Conservation (phyloP, 352 stramenopile genomes). For the Pythium sukuiense region DNA sequence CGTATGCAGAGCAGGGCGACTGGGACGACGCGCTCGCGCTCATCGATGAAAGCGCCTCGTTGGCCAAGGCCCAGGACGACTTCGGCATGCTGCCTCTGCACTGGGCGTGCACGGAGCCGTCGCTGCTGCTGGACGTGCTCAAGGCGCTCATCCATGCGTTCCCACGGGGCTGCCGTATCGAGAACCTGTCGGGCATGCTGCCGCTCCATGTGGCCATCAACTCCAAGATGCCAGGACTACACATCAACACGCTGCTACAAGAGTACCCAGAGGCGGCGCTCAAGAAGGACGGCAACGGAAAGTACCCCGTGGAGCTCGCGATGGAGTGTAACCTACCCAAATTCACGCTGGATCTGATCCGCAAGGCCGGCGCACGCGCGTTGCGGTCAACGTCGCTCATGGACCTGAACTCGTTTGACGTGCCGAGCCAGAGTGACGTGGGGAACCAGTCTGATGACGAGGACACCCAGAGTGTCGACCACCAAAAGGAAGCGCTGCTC, state of each 20-base stretch:
- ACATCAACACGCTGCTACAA: slow-evolving; percentile 58
- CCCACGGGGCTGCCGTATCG: slow-evolving; percentile 49
- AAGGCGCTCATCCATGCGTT: slow-evolving; percentile 50
- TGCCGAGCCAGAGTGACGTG: slow-evolving; percentile 16
- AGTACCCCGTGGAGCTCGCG: slow-evolving; percentile 65
- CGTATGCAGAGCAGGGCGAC: slow-evolving; percentile 64
- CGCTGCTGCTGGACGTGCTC: slow-evolving; percentile 47
- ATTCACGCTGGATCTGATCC: slow-evolving; percentile 71
- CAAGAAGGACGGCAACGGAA: slow-evolving; percentile 51
- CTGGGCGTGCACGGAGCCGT: slow-evolving; percentile 75
- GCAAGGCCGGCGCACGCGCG: slow-evolving; percentile 48
- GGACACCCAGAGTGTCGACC: slow-evolving; percentile 12
- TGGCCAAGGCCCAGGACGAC: slow-evolving; percentile 72
- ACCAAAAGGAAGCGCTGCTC: slow-evolving; percentile 34
- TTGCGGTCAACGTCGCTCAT: slow-evolving; percentile 42
- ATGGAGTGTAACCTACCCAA: slow-evolving; percentile 60
- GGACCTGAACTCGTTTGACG: slow-evolving; percentile 29
- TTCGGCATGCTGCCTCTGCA: slow-evolving; percentile 85
- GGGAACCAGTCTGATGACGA: slow-evolving; percentile 29
- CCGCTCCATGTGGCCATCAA: slow-evolving; percentile 81
- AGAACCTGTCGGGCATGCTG: slow-evolving; percentile 80
- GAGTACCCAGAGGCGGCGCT: slow-evolving; percentile 44
- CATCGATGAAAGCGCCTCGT: slow-evolving; percentile 34
- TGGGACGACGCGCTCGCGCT: slow-evolving; percentile 56
- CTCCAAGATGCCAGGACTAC: slow-evolving; percentile 56